A percentile compares a stretch with the other conserved stretches of the same genome.
phyloP scores from a whole-genome alignment of 1,139 yeast genomes.

The Candida sanyaensis region DNA sequence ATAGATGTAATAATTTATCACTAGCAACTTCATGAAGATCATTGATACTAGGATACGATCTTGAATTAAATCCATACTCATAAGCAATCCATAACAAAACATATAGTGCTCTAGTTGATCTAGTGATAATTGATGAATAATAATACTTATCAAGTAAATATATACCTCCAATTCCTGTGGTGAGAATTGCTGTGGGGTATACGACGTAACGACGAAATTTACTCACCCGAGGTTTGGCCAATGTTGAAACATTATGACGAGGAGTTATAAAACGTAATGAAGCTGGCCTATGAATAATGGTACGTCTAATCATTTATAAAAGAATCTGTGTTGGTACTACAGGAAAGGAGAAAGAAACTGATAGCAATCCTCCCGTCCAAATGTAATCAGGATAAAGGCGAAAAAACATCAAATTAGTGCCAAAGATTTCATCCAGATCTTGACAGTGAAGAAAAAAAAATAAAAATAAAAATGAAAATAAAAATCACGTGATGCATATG shows the following conservation, averaged over 20 bases:
- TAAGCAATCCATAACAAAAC: constrained; percentile 54
- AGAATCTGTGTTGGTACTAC: too few relatives aligned
- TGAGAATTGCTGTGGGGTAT: constrained; percentile 6
- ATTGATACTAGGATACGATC: constrained; percentile 41
- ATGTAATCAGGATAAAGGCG: too few relatives aligned
- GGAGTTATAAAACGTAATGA: background rate
- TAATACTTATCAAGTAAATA: constrained; percentile 42
- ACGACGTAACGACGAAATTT: constrained; percentile 3
- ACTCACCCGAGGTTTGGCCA: too few relatives aligned
- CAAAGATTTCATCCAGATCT: too few relatives aligned
- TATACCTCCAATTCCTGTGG: constrained; percentile 15
- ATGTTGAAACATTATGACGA: background rate
- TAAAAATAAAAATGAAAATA: too few relatives aligned
- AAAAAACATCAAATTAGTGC: too few relatives aligned
- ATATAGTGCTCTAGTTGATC: constrained; percentile 56
- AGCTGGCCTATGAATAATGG: background rate
- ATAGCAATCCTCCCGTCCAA: too few relatives aligned
- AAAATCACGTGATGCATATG: too few relatives aligned
- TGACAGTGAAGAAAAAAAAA: too few relatives aligned
- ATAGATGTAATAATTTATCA: constrained; percentile 51
- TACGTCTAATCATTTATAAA: background rate
- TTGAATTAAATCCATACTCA: constrained; percentile 56
- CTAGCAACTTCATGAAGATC: constrained; percentile 64
- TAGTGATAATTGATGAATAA: constrained; percentile 49
- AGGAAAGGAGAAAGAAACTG: too few relatives aligned